A percentile compares a stretch with the other conserved stretches of the same genome.
Conservation (phyloP, 306 rosid genomes). For the Vigna trinervia region DNA sequence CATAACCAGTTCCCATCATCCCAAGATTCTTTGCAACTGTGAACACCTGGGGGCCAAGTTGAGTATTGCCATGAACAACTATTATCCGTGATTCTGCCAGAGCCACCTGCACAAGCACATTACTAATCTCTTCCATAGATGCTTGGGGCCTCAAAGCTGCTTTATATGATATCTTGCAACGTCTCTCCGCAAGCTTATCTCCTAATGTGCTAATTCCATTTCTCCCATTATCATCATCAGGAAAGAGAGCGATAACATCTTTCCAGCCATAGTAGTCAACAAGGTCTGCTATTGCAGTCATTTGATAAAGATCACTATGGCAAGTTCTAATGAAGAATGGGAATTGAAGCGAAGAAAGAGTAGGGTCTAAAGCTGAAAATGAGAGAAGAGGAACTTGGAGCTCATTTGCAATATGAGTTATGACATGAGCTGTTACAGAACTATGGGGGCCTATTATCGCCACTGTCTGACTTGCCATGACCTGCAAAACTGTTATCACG, state of each 20-base stretch:
- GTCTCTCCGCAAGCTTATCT: constrained; percentile 77
- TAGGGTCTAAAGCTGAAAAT: constrained; percentile 81
- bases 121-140: constrained; percentile 60
- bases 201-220: constrained; percentile 80
- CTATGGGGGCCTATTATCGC: constrained; percentile 96
- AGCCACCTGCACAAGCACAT: constrained; percentile 79
- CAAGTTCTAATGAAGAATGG: constrained; percentile 84
- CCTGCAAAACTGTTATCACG: constrained; percentile 68
- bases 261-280: constrained; percentile 76
- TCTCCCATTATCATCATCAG: constrained; percentile 91
- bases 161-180: constrained; percentile 82
- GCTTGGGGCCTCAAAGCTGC: constrained; percentile 70
- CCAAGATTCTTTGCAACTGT: constrained; percentile 73
- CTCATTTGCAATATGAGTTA: constrained; percentile 91
- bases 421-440: constrained; percentile 85
- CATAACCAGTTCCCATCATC: constrained; percentile 88
- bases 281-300: constrained; percentile 89
- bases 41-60: constrained; percentile 57
- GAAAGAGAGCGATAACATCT: constrained; percentile 84
- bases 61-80: constrained; percentile 64
- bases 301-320: constrained; percentile 75
- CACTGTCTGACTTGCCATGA: constrained; percentile 75
- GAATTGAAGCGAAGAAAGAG: constrained; percentile 87
- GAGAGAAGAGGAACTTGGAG: constrained; percentile 88
- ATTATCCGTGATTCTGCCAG: constrained; percentile 80